Evolutionary conservation across 2,329 filamentous ascomycete species (phyloP), one percentile per base, ranked within the genome.

Genomic region (Penicillium sumatraense): DNA sequence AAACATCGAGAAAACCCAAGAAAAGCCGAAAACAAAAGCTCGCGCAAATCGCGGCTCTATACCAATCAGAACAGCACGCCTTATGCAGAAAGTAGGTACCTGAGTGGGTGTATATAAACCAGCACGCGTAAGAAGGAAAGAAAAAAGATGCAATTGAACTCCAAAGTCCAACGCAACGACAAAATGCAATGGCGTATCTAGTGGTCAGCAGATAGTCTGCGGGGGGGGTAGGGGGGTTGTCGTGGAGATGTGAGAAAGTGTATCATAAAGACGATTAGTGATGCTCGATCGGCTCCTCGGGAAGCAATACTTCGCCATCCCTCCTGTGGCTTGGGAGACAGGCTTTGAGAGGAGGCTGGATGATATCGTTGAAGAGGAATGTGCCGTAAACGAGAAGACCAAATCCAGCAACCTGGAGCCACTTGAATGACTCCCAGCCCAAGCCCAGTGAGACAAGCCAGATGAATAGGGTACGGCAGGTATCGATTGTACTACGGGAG

Each of bases 391-490:
- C 95, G 31, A 99, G 83, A 62, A 97, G 78, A 1, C 79, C 89
- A 66, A 99, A 99, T 1, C 95, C 95, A 3, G 86, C 73, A 13
- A 99, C 91, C 76, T 99, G 95, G 6, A 99, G 84, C 89, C 91
- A 96, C 78, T 98, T 98, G 84, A 99, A 98, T 0, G 86, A 88
- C 78, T 99, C 95, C 95, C 95, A 99, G 57, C 93, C 93, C 2
- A 99, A 84, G 3, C 89, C 91, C 4, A 99, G 84, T 16, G 91
- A 96, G 13, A 96, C 90, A 24, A 99, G 83, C 95, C 95, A 99
- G 76, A 99, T 98, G 78, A 99, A 98, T 1, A 99, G 84, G 0
- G 95, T 99, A 36, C 93, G 87, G 81, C 93, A 98, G 1, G 95
- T 99, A 74, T 99, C 95, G 67, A 99, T 98, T 27, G 93, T 98